Base-by-base conservation (phyloP, 1,284 basidiomycete genomes). In the Macrocybe sp. region DNA sequence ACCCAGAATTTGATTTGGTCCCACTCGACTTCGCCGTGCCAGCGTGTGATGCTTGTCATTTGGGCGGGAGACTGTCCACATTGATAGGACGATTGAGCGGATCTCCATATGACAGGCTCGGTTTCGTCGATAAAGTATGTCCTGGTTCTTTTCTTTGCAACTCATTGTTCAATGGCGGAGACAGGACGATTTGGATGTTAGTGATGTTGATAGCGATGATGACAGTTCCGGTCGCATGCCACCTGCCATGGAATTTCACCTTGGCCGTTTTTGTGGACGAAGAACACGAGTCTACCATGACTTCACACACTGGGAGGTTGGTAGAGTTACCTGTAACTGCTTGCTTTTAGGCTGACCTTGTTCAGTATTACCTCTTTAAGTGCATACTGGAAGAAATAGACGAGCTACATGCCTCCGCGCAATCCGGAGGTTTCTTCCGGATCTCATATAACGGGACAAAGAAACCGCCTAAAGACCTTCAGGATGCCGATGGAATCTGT, bases 291-390 rank as follows among this genome's bases (percentile, higher is more conserved):
- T 83, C 16, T 92, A 81, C 59, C 90, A 94, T 62, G 67, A 76
- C 48, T 81, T 93, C 61, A 78, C 75, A 7, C 91, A 94, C 58
- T 94, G 92, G 91, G 88, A 89, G 81, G 91, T 91, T 56, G 50
- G 76, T 22, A 22, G 54, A 42, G 8, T 46, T 50, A 43, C 12
- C 46, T 46, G 41, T 39, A 35, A 16, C 35, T 41, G 28, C 8
- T 29, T 38, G 7, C 51, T 47, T 36, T 50, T 37, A 10, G 44
- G 42, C 33, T 45, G 33, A 43, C 31, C 14, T 36, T 11, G 41
- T 4, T 28, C 47, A 89, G 83, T 73, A 81, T 58, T 60, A 72
- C 6, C 68, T 88, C 29, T 88, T 84, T 65, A 68, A 73, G 44
- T 58, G 63, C 8, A 72, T 89, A 29, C 63, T 65, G 11, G 61